Conservation (phyloP, 2,329 filamentous ascomycete genomes). For the Chaetomiaceae sp. region DNA sequence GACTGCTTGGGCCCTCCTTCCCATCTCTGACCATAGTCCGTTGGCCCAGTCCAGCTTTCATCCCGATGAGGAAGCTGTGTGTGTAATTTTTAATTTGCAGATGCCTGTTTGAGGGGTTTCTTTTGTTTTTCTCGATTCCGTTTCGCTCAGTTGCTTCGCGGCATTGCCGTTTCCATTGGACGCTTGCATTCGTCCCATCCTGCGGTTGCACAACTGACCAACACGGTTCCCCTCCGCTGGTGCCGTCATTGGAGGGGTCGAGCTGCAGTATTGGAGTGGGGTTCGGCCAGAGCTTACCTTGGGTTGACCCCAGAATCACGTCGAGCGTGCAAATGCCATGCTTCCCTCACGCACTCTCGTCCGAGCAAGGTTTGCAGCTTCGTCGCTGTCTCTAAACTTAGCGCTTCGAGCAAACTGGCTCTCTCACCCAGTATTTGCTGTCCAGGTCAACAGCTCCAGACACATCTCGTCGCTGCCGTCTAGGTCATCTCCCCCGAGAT, state of each 20-base stretch:
- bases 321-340: conserved; percentile 7
- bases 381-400: background rate
- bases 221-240: background rate
- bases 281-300: background rate
- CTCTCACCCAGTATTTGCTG: background rate
- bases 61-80: conserved; percentile 18
- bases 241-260: conserved; percentile 9
- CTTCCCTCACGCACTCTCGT: conserved; percentile 7
- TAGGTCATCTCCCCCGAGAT: background rate
- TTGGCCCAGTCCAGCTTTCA: conserved; percentile 1
- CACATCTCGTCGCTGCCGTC: conserved; percentile 7
- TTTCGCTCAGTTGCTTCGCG: too few species aligned
- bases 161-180: too few species aligned
- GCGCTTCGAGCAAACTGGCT: background rate
- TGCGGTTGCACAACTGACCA: too few species aligned
- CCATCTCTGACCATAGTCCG: conserved; percentile 4
- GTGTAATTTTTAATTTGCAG: background rate
- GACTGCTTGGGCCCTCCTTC: background rate
- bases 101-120: conserved; percentile 6
- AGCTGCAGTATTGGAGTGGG: conserved; percentile 13
- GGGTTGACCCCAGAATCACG: conserved; percentile 1
- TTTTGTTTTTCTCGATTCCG: background rate
- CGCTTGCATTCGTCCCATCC: too few species aligned
- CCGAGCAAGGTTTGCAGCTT: conserved; percentile 16
- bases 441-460: background rate